phyloP scores from a whole-genome alignment of 2,329 filamentous ascomycete genomes.

The Dactylellina sp. region DNA sequence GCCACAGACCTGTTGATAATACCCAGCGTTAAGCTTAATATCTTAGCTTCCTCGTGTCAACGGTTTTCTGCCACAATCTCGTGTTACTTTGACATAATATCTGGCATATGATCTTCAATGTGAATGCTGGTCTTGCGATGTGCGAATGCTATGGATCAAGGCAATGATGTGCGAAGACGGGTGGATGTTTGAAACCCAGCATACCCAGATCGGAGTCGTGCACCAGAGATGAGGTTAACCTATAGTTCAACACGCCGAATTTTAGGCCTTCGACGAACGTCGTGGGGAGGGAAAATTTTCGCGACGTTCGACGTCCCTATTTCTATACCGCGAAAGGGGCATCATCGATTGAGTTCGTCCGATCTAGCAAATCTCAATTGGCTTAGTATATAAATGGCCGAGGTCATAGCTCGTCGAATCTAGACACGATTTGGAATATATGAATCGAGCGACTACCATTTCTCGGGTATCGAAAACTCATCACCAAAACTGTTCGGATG shows the following conservation, averaged over 20 bases:
- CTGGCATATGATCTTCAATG: background rate
- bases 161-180: conserved; percentile 42
- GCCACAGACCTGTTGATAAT: conserved; percentile 16
- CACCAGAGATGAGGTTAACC: conserved; percentile 35
- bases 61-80: conserved; percentile 45
- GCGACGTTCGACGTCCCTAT: conserved; percentile 29
- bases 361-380: conserved; percentile 1
- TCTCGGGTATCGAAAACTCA: conserved; percentile 10
- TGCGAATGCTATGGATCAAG: conserved; percentile 12
- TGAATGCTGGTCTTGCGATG: conserved; percentile 17
- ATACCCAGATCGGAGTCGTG: conserved; percentile 16
- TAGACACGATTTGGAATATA: conserved; percentile 22
- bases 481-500: too few species aligned
- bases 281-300: conserved; percentile 54
- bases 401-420: conserved; percentile 31
- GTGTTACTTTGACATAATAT: conserved; percentile 9
- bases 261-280: conserved; percentile 36
- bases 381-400: conserved; percentile 10
- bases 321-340: conserved; percentile 14
- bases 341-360: conserved; percentile 18
- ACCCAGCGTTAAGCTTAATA: conserved; percentile 34
- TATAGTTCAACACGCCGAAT: conserved; percentile 11
- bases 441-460: background rate
- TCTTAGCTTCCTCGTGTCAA: conserved; percentile 42
- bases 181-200: conserved; percentile 35